Percentiles rank a stretch among this genome's conserved stretches.
Evolutionary conservation across 1,139 yeast genomes (phyloP).

Genomic region (Scheffersomyces parashehatae): DNA sequence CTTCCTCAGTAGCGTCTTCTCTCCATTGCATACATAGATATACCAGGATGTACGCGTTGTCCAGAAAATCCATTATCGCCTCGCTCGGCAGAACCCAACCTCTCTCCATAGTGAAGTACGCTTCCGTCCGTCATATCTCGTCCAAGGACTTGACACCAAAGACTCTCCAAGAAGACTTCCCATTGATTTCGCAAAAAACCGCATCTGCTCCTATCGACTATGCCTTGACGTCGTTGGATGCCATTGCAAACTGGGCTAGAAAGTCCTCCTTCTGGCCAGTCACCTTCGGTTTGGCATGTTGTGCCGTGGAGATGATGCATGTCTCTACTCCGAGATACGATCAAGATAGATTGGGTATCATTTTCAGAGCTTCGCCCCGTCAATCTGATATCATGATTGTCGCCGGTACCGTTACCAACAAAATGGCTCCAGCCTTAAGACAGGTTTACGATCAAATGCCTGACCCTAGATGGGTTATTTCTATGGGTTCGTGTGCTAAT

Average conservation of each 20-base stretch:
- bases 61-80: constrained; percentile 24
- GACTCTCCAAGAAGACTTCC: constrained; percentile 44
- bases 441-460: constrained; percentile 96
- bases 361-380: constrained; percentile 93
- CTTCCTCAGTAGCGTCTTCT: too few relatives aligned
- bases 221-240: constrained; percentile 81
- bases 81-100: constrained; percentile 17
- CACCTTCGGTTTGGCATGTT: constrained; percentile 88
- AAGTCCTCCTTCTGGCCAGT: constrained; percentile 94
- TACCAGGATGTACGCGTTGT: constrained; percentile 24
- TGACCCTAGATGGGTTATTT: constrained; percentile 86
- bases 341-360: constrained; percentile 90
- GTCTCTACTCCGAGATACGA: constrained; percentile 90
- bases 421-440: constrained; percentile 93
- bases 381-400: constrained; percentile 93
- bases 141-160: constrained; percentile 48
- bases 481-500: constrained; percentile 94
- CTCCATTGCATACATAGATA: too few relatives aligned
- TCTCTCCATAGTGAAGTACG: constrained; percentile 10
- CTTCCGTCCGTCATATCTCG: constrained; percentile 30
- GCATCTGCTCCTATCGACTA: constrained; percentile 66
- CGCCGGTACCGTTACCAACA: constrained; percentile 88
- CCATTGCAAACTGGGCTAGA: constrained; percentile 89
- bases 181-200: constrained; percentile 47
- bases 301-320: constrained; percentile 97